These are phyloP conservation scores for Tylopilus orsonianus DNA, from an alignment of 1,284 basidiomycete species.

Conservation along the genomic window DNA sequence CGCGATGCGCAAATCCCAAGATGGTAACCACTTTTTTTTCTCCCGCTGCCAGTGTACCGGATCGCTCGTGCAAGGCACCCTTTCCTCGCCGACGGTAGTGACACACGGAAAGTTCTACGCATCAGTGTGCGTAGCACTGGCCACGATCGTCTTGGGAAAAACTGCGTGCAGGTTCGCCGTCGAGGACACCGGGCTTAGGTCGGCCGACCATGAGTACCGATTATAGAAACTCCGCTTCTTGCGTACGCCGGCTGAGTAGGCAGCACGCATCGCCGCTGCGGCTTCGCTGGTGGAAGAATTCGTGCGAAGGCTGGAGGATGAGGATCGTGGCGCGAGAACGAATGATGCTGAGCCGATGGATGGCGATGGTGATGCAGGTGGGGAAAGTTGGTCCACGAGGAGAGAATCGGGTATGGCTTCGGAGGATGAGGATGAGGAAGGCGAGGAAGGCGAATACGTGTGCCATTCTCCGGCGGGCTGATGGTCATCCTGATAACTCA, in stretches of 20 bases:
- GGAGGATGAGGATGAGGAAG: constrained; percentile 33
- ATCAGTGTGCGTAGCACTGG: constrained; percentile 9
- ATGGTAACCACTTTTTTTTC: background rate
- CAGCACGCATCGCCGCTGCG: constrained; percentile 53
- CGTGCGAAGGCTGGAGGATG: constrained; percentile 32
- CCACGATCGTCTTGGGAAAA: constrained; percentile 20
- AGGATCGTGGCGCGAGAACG: constrained; percentile 29
- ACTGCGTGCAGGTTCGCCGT: constrained; percentile 18
- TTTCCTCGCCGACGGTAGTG: constrained; percentile 4
- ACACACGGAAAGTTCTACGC: constrained; percentile 4
- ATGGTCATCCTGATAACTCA: constrained; percentile 29
- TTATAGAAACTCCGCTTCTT: constrained; percentile 56
- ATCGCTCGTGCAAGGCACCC: constrained; percentile 7
- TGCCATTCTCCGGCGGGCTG: constrained; percentile 30
- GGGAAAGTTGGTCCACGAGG: constrained; percentile 27
- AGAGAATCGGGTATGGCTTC: constrained; percentile 26
- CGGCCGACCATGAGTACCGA: constrained; percentile 52
- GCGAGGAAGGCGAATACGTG: constrained; percentile 29
- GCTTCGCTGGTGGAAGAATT: constrained; percentile 33
- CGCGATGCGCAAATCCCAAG: background rate
- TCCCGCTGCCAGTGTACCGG: constrained; percentile 20
- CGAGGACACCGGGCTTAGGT: constrained; percentile 28
- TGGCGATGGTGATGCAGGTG: constrained; percentile 33
- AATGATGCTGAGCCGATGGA: constrained; percentile 32
- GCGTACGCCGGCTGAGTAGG: constrained; percentile 53